Evolutionary conservation across 768 basidiomycete genomes (phyloP), one percentile per base, ranked within the genome.

Genomic region (Plicaturopsis crispa): DNA sequence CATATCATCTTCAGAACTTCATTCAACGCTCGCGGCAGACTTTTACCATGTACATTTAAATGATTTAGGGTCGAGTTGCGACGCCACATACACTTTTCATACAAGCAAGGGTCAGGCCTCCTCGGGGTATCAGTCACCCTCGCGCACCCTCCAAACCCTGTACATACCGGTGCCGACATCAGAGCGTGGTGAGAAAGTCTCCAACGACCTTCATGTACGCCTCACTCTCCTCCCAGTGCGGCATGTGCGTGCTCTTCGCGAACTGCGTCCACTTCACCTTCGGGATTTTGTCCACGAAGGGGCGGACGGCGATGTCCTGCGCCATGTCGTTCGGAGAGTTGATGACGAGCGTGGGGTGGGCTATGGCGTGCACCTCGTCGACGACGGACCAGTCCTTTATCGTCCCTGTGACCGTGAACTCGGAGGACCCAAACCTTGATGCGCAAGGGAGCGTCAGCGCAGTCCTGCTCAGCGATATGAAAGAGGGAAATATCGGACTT

Each of bases 341-440:
- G 33, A 69, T 60, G 22, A 67, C 38, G 20, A 76, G 53, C 0
- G 65, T 65, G 1, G 65, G 57, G 5, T 56, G 55, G 4, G 39
- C 26, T 19, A 74, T 68, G 4, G 54, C 62, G 42, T 62, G 55
- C 6, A 75, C 50, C 8, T 64, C 56, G 28, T 68, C 63, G 11
- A 72, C 48, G 35, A 73, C 63, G 10, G 60, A 53, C 75, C 75
- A 78, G 2, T 57, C 46, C 47, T 66, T 66, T 30, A 76, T 41
- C 1, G 65, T 52, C 0, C 68, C 68, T 7, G 60, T 55, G 14
- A 63, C 58, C 23, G 52, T 50, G 46, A 67, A 67, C 45, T 67
- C 63, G 18, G 59, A 58, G 10, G n/a, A n/a, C n/a, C 24, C 52
- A 40, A 31, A 45, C 12, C 41, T 48, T 54, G 21, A 31, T 28